Evolutionary conservation across 163 green algal genomes (phyloP).

Genomic region (Chlamydomonas reinhardtii): DNA sequence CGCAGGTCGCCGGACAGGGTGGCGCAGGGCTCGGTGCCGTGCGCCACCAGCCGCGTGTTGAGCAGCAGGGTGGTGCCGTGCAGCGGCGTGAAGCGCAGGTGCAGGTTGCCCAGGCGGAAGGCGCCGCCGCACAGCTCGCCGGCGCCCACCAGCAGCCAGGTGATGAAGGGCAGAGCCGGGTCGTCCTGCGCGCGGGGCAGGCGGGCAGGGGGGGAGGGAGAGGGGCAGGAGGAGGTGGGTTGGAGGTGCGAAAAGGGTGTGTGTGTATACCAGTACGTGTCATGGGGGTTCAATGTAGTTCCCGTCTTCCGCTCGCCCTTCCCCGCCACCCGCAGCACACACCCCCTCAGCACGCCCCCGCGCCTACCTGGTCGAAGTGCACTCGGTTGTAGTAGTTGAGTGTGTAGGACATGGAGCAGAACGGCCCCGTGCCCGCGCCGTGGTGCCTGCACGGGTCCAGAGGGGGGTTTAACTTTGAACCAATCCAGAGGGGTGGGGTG

Average conservation of each 20-base stretch:
- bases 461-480: too few species aligned
- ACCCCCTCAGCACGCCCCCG: not conserved
- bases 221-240: not conserved
- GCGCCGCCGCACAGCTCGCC: not conserved
- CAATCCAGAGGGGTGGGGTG: too few species aligned
- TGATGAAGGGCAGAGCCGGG: not conserved
- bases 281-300: too few species aligned
- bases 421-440: not conserved
- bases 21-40: not conserved
- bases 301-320: too few species aligned
- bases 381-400: not conserved
- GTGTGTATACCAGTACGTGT: too few species aligned
- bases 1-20: not conserved
- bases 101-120: not conserved
- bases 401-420: not conserved
- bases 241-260: not conserved
- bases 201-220: not conserved
- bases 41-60: not conserved
- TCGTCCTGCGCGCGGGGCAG: not conserved
- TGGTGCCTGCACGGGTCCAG: too few species aligned
- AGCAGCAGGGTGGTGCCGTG: not conserved
- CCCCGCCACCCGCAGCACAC: too few species aligned
- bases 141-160: not conserved
- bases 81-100: constrained; percentile 5
- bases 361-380: not conserved